A percentile compares a stretch with the other conserved stretches of the same genome.
Evolutionary conservation across 108 stramenopile species (phyloP).

Genomic region (Epipyxis sp.): DNA sequence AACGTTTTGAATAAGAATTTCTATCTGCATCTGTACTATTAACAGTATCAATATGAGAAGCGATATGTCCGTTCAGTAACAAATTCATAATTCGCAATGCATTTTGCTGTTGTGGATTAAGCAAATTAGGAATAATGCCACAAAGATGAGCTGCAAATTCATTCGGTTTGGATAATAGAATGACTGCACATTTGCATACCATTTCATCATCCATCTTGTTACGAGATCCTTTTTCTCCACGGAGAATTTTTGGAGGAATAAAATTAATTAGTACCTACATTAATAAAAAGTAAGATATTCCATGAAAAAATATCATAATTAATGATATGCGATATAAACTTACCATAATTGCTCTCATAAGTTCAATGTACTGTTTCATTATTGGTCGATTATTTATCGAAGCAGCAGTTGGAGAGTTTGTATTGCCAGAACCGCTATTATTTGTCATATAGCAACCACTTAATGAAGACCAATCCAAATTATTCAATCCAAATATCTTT

Average conservation of each 20-base stretch:
- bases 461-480: too few relatives aligned
- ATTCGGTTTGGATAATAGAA: neutral
- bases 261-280: slow-evolving; percentile 1
- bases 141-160: neutral
- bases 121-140: neutral
- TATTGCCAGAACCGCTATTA: neutral
- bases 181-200: neutral
- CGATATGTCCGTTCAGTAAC: neutral
- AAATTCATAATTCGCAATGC: neutral
- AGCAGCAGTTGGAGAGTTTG: too few relatives aligned
- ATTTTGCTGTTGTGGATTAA: neutral
- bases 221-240: neutral
- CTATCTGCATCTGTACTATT: too few relatives aligned
- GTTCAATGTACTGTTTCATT: slow-evolving; percentile 7
- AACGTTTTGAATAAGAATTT: too few relatives aligned
- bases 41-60: neutral
- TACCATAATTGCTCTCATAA: slow-evolving; percentile 16
- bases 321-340: too few relatives aligned
- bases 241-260: neutral
- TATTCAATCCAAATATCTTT: too few relatives aligned
- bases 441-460: too few relatives aligned
- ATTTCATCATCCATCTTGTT: slow-evolving; percentile 19
- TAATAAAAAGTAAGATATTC: too few relatives aligned
- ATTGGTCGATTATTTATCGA: too few relatives aligned
- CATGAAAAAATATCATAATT: too few relatives aligned